Evolutionary conservation across 2,329 filamentous ascomycete genomes (phyloP), one percentile per base, ranked within the genome.

Genomic region (Hypoxylon sp.): DNA sequence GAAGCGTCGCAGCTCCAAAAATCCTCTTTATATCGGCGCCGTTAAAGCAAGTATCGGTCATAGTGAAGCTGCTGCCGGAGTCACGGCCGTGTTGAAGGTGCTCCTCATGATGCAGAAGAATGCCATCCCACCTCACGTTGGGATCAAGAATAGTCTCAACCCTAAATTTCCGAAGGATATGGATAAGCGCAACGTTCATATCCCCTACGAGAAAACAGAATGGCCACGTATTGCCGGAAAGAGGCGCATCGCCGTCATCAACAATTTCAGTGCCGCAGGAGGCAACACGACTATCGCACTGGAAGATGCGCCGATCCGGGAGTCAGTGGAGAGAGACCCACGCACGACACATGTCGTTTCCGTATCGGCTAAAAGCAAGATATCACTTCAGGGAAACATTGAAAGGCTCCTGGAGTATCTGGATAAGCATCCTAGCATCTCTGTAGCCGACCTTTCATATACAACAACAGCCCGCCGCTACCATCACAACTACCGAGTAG

Each of bases 381-480:
- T 78, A 13, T 81, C 88, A 17, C 85, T 90, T 74, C 82, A 81
- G 28, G 81, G 80, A 49, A 91, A 91, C 66, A 79, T 87, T 0
- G 79, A 85, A 65, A 78, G 80, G 30, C 79, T 90, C 6, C 77
- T 87, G 3, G 71, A 73, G 1, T 88, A 84, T 75, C 80, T 90
- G 64, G 82, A 84, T 13, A 61, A 75, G n/a, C 79, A 83, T 34
- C 80, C 83, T 1, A 80, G 85, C 4, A 80, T 82, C 0, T 81
- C 84, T 0, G 73, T 90, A 6, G 79, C 83, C 1, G 80, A 86
- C 61, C 76, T 92, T 1, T 85, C 89, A 0, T 92, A 91, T 76
- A 90, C 88, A 0, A 89, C 87, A 0, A 91, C 88, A 1, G 90
- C 90, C 3, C 84, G 89, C 9, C 83, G 87, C 19, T 83, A 86